Conservation (phyloP, 2,329 filamentous ascomycete genomes). For the Cladosporium sp. region DNA sequence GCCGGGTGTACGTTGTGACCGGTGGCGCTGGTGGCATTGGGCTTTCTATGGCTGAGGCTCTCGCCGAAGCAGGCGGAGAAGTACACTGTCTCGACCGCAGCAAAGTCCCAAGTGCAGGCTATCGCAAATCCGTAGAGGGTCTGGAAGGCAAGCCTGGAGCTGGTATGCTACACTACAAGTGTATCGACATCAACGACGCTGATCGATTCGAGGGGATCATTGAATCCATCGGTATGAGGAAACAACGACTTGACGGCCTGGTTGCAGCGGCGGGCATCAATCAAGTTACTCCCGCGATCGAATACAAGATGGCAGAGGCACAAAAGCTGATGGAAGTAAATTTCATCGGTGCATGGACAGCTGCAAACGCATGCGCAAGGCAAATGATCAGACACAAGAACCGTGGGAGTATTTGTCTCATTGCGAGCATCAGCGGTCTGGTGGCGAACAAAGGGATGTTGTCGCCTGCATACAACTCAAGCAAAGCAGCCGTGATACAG, state of each 20-base stretch:
- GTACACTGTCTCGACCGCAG: constrained; percentile 47
- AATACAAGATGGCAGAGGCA: constrained; percentile 31
- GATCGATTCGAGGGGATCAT: constrained; percentile 25
- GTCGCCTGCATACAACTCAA: constrained; percentile 49
- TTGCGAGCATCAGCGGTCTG: constrained; percentile 34
- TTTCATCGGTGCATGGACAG: constrained; percentile 45
- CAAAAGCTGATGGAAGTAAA: constrained; percentile 43
- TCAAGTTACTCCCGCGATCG: constrained; percentile 22
- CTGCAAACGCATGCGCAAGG: constrained; percentile 42
- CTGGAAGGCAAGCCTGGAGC: constrained; percentile 34
- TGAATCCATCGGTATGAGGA: constrained; percentile 22
- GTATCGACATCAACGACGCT: constrained; percentile 45
- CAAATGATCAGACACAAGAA: constrained; percentile 47
- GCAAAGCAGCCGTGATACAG: constrained; percentile 52
- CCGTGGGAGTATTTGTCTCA: constrained; percentile 35
- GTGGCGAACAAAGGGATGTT: constrained; percentile 23
- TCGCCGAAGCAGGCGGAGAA: constrained; percentile 40
- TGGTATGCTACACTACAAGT: constrained; percentile 41
- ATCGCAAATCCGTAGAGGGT: constrained; percentile 35
- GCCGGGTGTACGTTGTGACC: constrained; percentile 21
- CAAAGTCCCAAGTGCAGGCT: constrained; percentile 42
- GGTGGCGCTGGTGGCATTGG: constrained; percentile 28
- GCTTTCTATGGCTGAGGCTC: constrained; percentile 25
- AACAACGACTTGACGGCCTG: constrained; percentile 26
- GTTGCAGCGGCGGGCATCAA: constrained; percentile 30